Percentiles rank a stretch among this genome's conserved stretches.
Evolutionary conservation across 2,329 filamentous ascomycete species (phyloP).

Genomic region (Pleomassaria siparia): DNA sequence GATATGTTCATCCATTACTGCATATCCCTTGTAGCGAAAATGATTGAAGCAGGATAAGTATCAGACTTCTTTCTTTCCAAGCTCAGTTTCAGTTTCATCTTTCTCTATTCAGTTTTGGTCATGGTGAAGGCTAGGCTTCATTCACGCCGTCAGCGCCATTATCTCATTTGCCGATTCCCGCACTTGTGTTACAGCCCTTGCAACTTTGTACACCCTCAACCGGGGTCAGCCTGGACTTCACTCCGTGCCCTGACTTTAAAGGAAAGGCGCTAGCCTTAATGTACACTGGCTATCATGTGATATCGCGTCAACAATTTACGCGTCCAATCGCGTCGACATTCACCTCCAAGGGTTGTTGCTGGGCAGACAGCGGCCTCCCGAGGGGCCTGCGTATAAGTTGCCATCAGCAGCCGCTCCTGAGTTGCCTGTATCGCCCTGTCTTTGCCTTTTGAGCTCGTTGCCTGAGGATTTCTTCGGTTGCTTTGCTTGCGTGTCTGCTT

Average conservation of each 20-base stretch:
- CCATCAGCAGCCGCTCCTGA: slow-evolving; percentile 23
- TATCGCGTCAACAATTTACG: slow-evolving; percentile 39
- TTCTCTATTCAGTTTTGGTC: slow-evolving; percentile 11
- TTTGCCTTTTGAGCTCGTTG: slow-evolving; percentile 29
- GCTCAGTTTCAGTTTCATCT: slow-evolving; percentile 7
- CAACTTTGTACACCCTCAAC: slow-evolving; percentile 22
- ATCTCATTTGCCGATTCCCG: slow-evolving; percentile 21
- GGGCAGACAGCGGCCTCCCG: slow-evolving; percentile 36
- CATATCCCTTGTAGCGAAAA: not conserved
- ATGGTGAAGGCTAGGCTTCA: slow-evolving; percentile 3
- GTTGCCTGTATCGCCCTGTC: slow-evolving; percentile 30
- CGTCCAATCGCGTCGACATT: slow-evolving; percentile 40
- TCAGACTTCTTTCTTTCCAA: slow-evolving; percentile 8
- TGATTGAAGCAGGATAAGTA: slow-evolving; percentile 10
- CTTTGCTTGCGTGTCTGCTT: slow-evolving; percentile 27
- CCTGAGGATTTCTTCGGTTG: slow-evolving; percentile 26
- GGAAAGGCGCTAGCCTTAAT: slow-evolving; percentile 9
- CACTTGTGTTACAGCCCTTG: slow-evolving; percentile 35
- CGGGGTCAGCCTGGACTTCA: slow-evolving; percentile 20
- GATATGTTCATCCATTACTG: slow-evolving; percentile 6
- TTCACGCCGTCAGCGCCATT: slow-evolving; percentile 19
- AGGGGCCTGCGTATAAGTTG: slow-evolving; percentile 38
- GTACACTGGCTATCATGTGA: slow-evolving; percentile 37
- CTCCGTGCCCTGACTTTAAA: slow-evolving; percentile 28
- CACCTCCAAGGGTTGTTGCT: slow-evolving; percentile 25